phyloP scores from a whole-genome alignment of 495 filamentous ascomycete species.

The Trichoderma reesei region DNA sequence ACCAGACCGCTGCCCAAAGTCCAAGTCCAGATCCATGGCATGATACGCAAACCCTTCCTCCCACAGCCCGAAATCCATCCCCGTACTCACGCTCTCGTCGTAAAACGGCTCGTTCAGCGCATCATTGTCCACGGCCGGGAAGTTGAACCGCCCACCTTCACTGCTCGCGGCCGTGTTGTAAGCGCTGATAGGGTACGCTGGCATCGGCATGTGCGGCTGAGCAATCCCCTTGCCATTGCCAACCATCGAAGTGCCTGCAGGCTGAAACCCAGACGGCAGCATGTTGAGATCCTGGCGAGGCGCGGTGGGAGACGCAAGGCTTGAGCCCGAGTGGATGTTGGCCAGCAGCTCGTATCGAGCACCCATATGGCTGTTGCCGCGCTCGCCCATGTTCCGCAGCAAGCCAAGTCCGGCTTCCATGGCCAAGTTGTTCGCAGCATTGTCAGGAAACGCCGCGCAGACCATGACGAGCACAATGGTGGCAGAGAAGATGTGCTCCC shows the following conservation, averaged over 20 bases:
- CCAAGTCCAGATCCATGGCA: not conserved
- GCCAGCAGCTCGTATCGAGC: slow-evolving; percentile 33
- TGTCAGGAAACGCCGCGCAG: slow-evolving; percentile 36
- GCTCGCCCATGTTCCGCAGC: slow-evolving; percentile 37
- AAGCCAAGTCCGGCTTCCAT: slow-evolving; percentile 36
- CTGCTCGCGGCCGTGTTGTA: not conserved
- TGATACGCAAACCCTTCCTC: slow-evolving; percentile 8
- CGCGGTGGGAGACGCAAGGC: not conserved
- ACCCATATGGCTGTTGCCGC: slow-evolving; percentile 36
- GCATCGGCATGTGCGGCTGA: not conserved
- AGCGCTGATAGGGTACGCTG: not conserved
- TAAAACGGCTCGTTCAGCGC: slow-evolving; percentile 5
- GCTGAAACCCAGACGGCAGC: not conserved
- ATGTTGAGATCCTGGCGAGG: not conserved
- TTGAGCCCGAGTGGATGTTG: not conserved
- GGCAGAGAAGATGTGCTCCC: slow-evolving; percentile 40
- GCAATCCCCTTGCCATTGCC: not conserved
- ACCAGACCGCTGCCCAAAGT: not conserved
- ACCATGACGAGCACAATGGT: slow-evolving; percentile 42
- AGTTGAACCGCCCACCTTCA: not conserved
- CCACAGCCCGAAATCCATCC: slow-evolving; percentile 7
- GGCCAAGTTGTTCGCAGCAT: slow-evolving; percentile 26
- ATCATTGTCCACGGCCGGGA: slow-evolving; percentile 3
- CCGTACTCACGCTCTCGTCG: not conserved
- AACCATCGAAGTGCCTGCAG: not conserved